These are phyloP conservation scores for Dichomitus squalens DNA, from an alignment of 1,284 basidiomycete genomes.

Conservation along the genomic window DNA sequence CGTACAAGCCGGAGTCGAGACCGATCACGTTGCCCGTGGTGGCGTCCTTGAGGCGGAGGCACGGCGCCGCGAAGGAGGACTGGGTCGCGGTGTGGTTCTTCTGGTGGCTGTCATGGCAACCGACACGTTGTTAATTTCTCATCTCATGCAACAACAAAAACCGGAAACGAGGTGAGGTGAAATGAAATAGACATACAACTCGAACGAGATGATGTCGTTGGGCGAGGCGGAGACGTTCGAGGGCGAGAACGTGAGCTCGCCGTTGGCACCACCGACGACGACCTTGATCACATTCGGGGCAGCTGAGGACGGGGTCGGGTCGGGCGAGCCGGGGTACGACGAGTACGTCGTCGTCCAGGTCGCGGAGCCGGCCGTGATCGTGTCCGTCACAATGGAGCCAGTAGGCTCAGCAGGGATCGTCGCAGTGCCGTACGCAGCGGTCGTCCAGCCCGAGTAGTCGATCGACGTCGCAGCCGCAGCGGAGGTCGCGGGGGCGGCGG, in stretches of 20 bases:
- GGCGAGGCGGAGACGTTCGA: slow-evolving; percentile 49
- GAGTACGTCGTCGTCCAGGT: slow-evolving; percentile 56
- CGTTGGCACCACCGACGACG: slow-evolving; percentile 51
- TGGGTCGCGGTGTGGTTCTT: slow-evolving; percentile 76
- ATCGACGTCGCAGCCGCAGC: neutral
- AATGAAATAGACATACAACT: slow-evolving; percentile 46
- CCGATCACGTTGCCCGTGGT: slow-evolving; percentile 42
- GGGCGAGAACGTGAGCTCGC: slow-evolving; percentile 52
- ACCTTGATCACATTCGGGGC: slow-evolving; percentile 48
- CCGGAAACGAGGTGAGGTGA: neutral
- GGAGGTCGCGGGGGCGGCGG: slow-evolving; percentile 28
- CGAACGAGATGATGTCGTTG: slow-evolving; percentile 54
- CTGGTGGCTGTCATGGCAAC: slow-evolving; percentile 41
- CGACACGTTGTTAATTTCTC: slow-evolving; percentile 5
- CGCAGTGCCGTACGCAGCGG: slow-evolving; percentile 46
- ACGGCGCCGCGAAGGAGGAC: slow-evolving; percentile 62
- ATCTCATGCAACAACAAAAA: neutral
- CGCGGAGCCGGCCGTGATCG: slow-evolving; percentile 42
- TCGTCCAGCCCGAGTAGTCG: slow-evolving; percentile 7
- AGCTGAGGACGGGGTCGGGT: slow-evolving; percentile 47
- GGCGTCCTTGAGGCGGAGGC: slow-evolving; percentile 43
- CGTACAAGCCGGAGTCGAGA: slow-evolving; percentile 64
- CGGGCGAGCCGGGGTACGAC: slow-evolving; percentile 55
- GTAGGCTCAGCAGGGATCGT: slow-evolving; percentile 50
- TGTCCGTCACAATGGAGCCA: slow-evolving; percentile 35